Evolutionary conservation across 2,329 filamentous ascomycete species (phyloP).

Genomic region (Pseudogymnoascus sp.): DNA sequence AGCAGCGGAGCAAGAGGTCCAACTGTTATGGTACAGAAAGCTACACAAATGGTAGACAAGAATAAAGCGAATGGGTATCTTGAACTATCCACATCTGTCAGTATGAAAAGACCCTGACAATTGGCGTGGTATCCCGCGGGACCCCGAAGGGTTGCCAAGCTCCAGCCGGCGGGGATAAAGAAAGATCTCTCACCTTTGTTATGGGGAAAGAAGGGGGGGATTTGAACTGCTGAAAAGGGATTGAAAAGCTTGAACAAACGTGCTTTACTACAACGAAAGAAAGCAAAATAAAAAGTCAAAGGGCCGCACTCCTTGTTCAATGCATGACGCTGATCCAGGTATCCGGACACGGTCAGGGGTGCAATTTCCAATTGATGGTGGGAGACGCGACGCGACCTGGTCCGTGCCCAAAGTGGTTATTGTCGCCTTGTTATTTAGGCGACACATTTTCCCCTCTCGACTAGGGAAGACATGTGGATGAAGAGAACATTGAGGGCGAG

Average conservation of each 20-base stretch:
- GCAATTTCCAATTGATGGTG: not conserved
- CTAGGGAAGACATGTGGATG: not conserved
- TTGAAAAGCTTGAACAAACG: not conserved
- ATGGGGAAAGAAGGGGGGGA: not conserved
- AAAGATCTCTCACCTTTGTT: not conserved
- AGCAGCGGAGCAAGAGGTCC: not conserved
- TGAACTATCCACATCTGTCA: slow-evolving; percentile 1
- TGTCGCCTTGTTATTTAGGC: not conserved
- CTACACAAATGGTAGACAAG: not conserved
- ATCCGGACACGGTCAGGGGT: not conserved
- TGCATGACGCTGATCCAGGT: not conserved
- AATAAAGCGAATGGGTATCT: not conserved
- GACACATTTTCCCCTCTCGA: not conserved
- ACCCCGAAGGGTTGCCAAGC: not conserved
- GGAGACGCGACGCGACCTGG: slow-evolving; percentile 8
- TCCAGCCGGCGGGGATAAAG: not conserved
- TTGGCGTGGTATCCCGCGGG: not conserved
- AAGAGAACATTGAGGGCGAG: not conserved
- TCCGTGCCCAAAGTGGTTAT: not conserved
- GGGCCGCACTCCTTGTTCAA: not conserved
- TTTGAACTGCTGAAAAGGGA: not conserved
- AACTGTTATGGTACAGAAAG: not conserved
- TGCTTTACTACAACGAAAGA: not conserved
- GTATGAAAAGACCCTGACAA: not conserved
- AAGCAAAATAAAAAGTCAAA: not conserved